phyloP scores from a whole-genome alignment of 768 basidiomycete species.

The Lepiota venenata region DNA sequence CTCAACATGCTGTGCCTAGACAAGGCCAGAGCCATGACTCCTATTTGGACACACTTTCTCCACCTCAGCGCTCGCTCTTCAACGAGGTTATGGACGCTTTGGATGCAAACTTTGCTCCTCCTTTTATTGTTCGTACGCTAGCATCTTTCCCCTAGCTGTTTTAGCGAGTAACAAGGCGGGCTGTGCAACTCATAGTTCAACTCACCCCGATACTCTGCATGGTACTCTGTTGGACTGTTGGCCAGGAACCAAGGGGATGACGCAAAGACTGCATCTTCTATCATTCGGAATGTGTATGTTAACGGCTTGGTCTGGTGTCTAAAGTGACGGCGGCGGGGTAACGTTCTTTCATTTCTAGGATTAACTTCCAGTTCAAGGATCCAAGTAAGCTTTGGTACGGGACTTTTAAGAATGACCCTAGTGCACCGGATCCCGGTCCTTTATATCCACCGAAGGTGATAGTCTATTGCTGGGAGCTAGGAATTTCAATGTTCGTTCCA shows the following conservation, averaged over 20 bases:
- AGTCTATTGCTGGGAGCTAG: too few relatives aligned
- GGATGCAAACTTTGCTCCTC: conserved; percentile 22
- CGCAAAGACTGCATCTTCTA: conserved; percentile 16
- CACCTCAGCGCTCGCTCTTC: conserved; percentile 20
- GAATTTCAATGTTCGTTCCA: too few relatives aligned
- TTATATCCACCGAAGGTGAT: conserved; percentile 13
- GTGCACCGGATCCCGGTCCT: conserved; percentile 15
- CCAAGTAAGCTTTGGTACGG: conserved; percentile 26
- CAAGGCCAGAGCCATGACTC: background rate
- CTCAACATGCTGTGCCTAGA: too few relatives aligned
- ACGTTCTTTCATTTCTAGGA: background rate
- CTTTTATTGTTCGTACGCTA: conserved; percentile 20
- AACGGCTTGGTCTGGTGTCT: background rate
- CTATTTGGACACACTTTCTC: conserved; percentile 18
- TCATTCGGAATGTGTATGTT: conserved; percentile 22
- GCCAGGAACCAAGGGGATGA: conserved; percentile 24
- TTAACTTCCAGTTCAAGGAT: conserved; percentile 20
- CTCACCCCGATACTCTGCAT: conserved; percentile 27
- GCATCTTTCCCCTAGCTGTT: background rate
- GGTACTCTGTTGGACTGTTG: conserved; percentile 26
- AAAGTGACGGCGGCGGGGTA: too few relatives aligned
- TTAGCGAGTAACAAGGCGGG: background rate
- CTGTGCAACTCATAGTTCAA: conserved; percentile 18
- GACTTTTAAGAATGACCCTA: conserved; percentile 18
- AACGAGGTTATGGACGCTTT: conserved; percentile 22